phyloP scores from a whole-genome alignment of 1,284 basidiomycete genomes.

The Volvariella volvacea region DNA sequence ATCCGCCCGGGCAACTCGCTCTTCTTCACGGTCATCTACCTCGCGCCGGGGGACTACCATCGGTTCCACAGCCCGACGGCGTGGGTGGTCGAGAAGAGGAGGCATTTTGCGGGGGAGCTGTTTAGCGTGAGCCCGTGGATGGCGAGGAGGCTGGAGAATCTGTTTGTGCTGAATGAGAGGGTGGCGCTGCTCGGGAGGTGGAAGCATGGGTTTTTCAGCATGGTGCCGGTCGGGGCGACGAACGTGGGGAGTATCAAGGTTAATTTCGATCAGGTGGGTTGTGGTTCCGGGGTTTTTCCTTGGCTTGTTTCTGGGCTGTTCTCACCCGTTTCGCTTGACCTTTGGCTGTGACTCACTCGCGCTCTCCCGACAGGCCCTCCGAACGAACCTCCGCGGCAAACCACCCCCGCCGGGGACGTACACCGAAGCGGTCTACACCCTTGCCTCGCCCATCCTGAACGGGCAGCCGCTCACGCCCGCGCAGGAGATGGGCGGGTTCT shows the following conservation, averaged over 20 bases:
- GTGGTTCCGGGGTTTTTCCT: background rate
- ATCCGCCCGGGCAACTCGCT: conserved; percentile 67
- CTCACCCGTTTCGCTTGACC: too few relatives aligned
- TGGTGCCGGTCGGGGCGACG: conserved; percentile 97
- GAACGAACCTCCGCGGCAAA: conserved; percentile 77
- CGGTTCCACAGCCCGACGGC: conserved; percentile 94
- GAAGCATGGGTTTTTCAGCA: conserved; percentile 94
- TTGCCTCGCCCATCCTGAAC: conserved; percentile 73
- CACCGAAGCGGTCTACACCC: conserved; percentile 85
- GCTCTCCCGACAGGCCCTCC: conserved; percentile 72
- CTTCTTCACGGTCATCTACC: conserved; percentile 94
- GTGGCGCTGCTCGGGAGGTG: conserved; percentile 96
- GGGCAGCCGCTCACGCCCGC: conserved; percentile 87
- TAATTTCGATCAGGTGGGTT: conserved; percentile 90
- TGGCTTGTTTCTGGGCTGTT: conserved; percentile 2
- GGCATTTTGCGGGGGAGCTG: conserved; percentile 93
- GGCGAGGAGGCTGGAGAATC: conserved; percentile 84
- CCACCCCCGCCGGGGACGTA: conserved; percentile 83
- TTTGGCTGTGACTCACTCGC: too few relatives aligned
- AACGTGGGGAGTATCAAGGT: conserved; percentile 97
- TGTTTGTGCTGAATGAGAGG: conserved; percentile 97
- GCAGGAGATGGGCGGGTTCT: conserved; percentile 98
- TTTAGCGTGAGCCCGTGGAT: conserved; percentile 98
- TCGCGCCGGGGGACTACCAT: conserved; percentile 98
- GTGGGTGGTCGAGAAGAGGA: conserved; percentile 94